Evolutionary conservation across 768 basidiomycete species (phyloP).

Genomic region (Exidia glandulosa): DNA sequence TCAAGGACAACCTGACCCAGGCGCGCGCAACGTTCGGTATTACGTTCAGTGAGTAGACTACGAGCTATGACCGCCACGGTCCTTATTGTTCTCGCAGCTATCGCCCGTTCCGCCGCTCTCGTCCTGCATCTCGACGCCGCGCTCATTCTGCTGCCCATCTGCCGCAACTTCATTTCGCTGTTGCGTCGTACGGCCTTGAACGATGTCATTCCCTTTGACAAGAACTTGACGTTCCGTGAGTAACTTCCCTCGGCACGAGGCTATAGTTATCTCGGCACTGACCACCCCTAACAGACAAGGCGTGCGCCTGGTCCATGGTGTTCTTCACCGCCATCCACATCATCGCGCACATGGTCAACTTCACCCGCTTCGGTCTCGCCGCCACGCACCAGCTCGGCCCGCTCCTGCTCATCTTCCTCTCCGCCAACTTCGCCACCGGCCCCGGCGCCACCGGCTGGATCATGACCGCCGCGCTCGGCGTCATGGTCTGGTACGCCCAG

Average conservation of each 20-base stretch:
- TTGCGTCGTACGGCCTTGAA: conserved; percentile 80
- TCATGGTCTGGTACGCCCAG: conserved; percentile 79
- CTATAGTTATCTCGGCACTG: too few relatives aligned
- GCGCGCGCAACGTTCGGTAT: conserved; percentile 64
- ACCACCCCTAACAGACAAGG: conserved; percentile 44
- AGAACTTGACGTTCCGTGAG: conserved; percentile 68
- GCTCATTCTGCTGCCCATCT: conserved; percentile 90
- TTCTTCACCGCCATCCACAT: conserved; percentile 66
- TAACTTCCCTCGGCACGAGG: too few relatives aligned
- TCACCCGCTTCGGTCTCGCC: conserved; percentile 49
- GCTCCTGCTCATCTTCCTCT: conserved; percentile 58
- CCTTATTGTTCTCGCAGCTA: conserved; percentile 36
- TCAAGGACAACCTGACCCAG: conserved; percentile 64
- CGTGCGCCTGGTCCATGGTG: conserved; percentile 85
- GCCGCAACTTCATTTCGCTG: conserved; percentile 87
- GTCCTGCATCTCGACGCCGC: conserved; percentile 85
- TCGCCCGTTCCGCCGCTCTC: conserved; percentile 81
- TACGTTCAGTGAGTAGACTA: conserved; percentile 52
- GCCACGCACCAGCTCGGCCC: conserved; percentile 41
- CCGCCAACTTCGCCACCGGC: conserved; percentile 70
- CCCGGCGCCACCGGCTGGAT: conserved; percentile 82
- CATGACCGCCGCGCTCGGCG: conserved; percentile 60
- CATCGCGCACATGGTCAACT: conserved; percentile 79
- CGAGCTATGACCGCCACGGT: neutral
- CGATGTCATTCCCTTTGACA: conserved; percentile 84